Evolutionary conservation across 441 rosid species (phyloP).

Genomic region (Gossypium aridum): DNA sequence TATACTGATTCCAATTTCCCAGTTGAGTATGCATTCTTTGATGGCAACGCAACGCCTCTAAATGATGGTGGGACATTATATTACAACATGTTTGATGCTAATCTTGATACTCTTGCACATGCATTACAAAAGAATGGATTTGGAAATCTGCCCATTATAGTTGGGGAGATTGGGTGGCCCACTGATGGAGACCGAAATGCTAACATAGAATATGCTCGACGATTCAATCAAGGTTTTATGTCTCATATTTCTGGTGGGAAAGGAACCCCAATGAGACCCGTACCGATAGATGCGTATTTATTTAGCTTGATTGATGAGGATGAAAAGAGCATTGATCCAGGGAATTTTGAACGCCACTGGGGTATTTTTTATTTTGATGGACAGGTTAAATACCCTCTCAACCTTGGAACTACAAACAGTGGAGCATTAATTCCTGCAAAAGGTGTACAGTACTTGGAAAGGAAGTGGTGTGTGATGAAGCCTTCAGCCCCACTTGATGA

Average conservation of each 20-base stretch:
- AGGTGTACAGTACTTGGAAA: conserved; percentile 39
- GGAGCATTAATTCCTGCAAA: conserved; percentile 52
- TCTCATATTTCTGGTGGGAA: conserved; percentile 70
- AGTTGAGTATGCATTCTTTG: conserved; percentile 86
- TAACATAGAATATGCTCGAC: conserved; percentile 53
- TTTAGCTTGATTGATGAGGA: conserved; percentile 94
- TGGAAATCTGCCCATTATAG: conserved; percentile 65
- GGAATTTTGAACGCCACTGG: conserved; percentile 97
- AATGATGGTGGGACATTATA: conserved; percentile 63
- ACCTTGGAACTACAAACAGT: conserved; percentile 72
- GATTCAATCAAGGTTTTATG: conserved; percentile 93
- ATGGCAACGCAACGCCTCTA: conserved; percentile 56
- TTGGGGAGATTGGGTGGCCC: conserved; percentile 96
- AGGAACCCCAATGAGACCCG: conserved; percentile 84
- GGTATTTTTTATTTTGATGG: conserved; percentile 83
- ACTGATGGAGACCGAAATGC: conserved; percentile 91
- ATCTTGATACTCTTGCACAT: conserved; percentile 72
- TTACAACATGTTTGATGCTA: conserved; percentile 87
- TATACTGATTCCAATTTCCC: conserved; percentile 69
- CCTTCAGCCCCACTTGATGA: conserved; percentile 55
- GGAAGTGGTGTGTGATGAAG: conserved; percentile 83
- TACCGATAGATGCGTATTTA: conserved; percentile 68
- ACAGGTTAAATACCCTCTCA: conserved; percentile 60
- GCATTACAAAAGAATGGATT: conserved; percentile 81
- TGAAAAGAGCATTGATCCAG: conserved; percentile 77